phyloP scores from a whole-genome alignment of 2,329 filamentous ascomycete genomes.

The Pochonia chlamydosporia region DNA sequence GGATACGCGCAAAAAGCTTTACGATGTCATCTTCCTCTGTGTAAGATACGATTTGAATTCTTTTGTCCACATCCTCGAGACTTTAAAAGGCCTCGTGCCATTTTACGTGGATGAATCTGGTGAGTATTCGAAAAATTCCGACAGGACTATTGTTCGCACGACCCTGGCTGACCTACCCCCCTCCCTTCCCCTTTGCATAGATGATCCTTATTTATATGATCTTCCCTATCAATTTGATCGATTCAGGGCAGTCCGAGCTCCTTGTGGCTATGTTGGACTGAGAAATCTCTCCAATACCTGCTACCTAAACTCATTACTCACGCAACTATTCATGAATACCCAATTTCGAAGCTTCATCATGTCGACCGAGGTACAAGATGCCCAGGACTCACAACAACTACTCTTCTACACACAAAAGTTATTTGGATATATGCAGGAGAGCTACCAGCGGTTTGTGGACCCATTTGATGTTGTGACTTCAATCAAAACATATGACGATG shows the following conservation, averaged over 20 bases:
- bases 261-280: conserved; percentile 82
- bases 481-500: conserved; percentile 78
- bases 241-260: conserved; percentile 61
- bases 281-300: conserved; percentile 92
- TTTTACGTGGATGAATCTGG: conserved; percentile 35
- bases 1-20: conserved; percentile 52
- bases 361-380: conserved; percentile 49
- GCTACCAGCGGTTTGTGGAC: conserved; percentile 66
- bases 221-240: conserved; percentile 59
- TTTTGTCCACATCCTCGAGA: conserved; percentile 44
- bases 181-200: conserved; percentile 10
- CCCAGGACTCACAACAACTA: conserved; percentile 55
- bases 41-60: conserved; percentile 45
- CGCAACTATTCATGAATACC: conserved; percentile 93
- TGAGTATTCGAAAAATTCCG: conserved; percentile 3
- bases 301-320: conserved; percentile 91
- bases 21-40: conserved; percentile 53
- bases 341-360: conserved; percentile 84
- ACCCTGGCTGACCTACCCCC: neutral
- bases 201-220: conserved; percentile 55
- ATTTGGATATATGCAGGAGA: conserved; percentile 83
- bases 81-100: conserved; percentile 27
- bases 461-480: conserved; percentile 66
- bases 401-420: conserved; percentile 73
- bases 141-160: neutral